A percentile compares a stretch with the other conserved stretches of the same genome.
These are phyloP conservation scores for Penicillium olsonii DNA, from an alignment of 2,329 filamentous ascomycete species.

Conservation along the genomic window DNA sequence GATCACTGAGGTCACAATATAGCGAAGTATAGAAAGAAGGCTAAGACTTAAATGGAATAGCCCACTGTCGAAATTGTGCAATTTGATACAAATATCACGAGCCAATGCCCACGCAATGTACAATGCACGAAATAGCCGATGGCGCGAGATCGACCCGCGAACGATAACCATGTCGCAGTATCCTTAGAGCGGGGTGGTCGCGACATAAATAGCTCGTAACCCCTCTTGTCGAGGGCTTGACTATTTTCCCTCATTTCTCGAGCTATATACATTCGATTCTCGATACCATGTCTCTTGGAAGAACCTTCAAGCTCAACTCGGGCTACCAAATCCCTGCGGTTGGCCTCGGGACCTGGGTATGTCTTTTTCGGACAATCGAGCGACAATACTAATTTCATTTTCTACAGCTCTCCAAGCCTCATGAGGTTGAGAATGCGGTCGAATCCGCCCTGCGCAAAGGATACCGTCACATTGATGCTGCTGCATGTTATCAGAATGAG, in stretches of 20 bases:
- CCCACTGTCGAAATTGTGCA: constrained; percentile 13
- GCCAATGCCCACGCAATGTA: constrained; percentile 1
- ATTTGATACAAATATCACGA: constrained; percentile 16
- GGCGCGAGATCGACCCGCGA: constrained; percentile 9
- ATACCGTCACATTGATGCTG: constrained; percentile 48
- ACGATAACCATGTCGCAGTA: constrained; percentile 7
- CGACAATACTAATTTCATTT: not conserved
- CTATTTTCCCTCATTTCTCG: not conserved
- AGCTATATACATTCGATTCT: not conserved
- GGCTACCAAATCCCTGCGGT: constrained; percentile 45
- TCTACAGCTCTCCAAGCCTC: constrained; percentile 33
- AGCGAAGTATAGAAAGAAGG: not conserved
- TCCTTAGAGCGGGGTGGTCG: constrained; percentile 4
- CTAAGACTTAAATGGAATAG: not conserved
- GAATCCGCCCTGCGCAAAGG: constrained; percentile 44
- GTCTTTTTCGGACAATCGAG: not conserved
- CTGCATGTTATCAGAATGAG: constrained; percentile 42
- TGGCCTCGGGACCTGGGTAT: constrained; percentile 46
- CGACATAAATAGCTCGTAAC: constrained; percentile 7
- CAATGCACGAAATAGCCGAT: not conserved
- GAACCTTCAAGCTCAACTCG: constrained; percentile 44
- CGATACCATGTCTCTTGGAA: constrained; percentile 34
- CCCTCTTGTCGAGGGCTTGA: not conserved
- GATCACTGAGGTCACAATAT: too few species aligned
- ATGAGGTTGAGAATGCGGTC: constrained; percentile 53